Base-by-base conservation (phyloP, 164 flowering plant genomes). In the Warburgia ugandensis region DNA sequence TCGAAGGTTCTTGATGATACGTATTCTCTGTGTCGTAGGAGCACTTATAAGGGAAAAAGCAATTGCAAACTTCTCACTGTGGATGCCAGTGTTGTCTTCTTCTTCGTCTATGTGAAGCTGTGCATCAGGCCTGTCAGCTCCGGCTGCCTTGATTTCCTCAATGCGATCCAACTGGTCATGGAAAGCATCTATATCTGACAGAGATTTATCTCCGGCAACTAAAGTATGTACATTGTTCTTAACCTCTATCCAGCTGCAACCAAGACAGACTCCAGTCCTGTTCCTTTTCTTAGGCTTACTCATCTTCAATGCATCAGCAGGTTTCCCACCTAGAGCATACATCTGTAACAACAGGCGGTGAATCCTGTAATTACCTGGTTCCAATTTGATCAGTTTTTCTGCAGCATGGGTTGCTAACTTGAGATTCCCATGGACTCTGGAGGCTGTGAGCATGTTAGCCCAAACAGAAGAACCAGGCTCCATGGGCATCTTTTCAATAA, bases 51-150 rank as follows among this genome's bases (percentile, higher is more conserved):
- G 51, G 29, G 58, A 40, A 61, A 61, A 67, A 21, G 63, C 58
- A 25, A 67, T 48, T 21, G 70, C 70, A 48, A 67, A 26, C 51
- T 67, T 61, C 62, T 61, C 70, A 22, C 70, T 61, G 22, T 66
- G 70, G 29, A 58, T 41, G 16, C 70, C 66, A n/a, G 23, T n/a
- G 33, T 44, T 48, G 21, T 48, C 56, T 40, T 66, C 68, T 56
- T 66, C 70, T 43, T 67, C 70, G 20, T 61, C 66, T 6, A 61
- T 29, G 20, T 16, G 25, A 52, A 53, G 55, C 29, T 48, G 46
- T 6, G 49, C n/a, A 38, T 58, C 58, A 33, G 23, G 46, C 43
- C 36, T 22, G 35, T 50, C 55, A 2, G 29, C 13, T 42, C 6
- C 26, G 23, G 6, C 42, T 7, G n/a, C 22, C 39, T 58, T 58